Evolutionary conservation across 2,329 filamentous ascomycete species (phyloP).

Genomic region (Arthrobotrys pseudoclavata): DNA sequence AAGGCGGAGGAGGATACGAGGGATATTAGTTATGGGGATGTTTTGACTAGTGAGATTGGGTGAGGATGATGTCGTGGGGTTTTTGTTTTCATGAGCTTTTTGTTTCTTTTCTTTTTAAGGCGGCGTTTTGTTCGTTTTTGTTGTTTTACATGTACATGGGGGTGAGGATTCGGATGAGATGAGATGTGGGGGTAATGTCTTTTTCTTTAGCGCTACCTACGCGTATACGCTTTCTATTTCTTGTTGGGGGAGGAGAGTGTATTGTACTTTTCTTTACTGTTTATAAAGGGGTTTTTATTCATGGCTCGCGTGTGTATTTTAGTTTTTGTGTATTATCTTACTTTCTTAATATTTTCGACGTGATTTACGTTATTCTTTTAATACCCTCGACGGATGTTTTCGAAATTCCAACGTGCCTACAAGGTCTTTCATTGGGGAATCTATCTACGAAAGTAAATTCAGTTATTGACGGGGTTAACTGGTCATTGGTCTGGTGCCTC

Average conservation of each 20-base stretch:
- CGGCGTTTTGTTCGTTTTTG: conserved; percentile 15
- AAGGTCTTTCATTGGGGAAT: no score
- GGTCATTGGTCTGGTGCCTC: no score
- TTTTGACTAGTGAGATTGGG: conserved; percentile 52
- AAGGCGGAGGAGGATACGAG: conserved; percentile 30
- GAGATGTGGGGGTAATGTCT: conserved; percentile 1
- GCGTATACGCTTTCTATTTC: not conserved
- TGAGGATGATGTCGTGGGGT: conserved; percentile 11
- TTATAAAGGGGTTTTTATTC: conserved; percentile 1
- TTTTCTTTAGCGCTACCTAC: not conserved
- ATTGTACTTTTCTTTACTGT: conserved; percentile 10
- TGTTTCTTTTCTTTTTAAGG: conserved; percentile 5
- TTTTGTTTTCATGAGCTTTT: conserved; percentile 1
- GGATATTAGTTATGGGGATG: conserved; percentile 54
- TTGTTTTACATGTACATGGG: not conserved
- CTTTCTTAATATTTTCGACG: not conserved
- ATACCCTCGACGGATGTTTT: no score
- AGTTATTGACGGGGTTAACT: no score
- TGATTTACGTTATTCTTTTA: no score
- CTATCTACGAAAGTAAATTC: no score
- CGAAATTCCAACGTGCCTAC: no score
- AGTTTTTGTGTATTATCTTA: not conserved
- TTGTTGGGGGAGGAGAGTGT: not conserved
- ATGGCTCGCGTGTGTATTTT: conserved; percentile 6
- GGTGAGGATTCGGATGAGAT: not conserved